These are phyloP conservation scores for Penicillium sp. DNA, from an alignment of 2,329 filamentous ascomycete species.

Conservation along the genomic window DNA sequence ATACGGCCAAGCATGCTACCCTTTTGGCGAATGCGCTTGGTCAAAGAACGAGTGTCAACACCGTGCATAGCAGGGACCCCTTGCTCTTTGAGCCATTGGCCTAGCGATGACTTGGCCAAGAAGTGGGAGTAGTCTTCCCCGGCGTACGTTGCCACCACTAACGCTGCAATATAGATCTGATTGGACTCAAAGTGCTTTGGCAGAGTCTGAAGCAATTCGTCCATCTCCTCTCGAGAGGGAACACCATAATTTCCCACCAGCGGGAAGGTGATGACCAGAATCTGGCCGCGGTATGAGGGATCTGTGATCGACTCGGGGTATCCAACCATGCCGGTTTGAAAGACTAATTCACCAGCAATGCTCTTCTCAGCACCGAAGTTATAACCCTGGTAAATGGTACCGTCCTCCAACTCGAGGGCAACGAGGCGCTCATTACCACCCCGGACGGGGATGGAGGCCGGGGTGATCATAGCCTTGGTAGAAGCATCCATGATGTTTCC, in stretches of 20 bases:
- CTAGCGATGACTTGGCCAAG: slow-evolving; percentile 82
- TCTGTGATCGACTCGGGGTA: slow-evolving; percentile 94
- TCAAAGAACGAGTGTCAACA: slow-evolving; percentile 87
- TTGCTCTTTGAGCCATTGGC: slow-evolving; percentile 94
- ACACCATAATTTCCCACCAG: slow-evolving; percentile 97
- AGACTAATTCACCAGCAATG: slow-evolving; percentile 93
- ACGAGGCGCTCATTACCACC: slow-evolving; percentile 56
- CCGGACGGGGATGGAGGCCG: slow-evolving; percentile 57
- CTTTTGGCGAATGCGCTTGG: slow-evolving; percentile 87
- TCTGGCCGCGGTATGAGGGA: slow-evolving; percentile 84
- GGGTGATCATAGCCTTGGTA: slow-evolving; percentile 43
- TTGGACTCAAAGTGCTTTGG: slow-evolving; percentile 90
- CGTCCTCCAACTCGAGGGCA: slow-evolving; percentile 89
- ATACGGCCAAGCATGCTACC: slow-evolving; percentile 95
- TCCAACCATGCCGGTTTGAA: slow-evolving; percentile 98
- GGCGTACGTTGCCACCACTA: slow-evolving; percentile 84
- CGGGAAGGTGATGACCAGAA: slow-evolving; percentile 93
- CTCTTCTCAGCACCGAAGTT: slow-evolving; percentile 96
- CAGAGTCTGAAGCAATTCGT: slow-evolving; percentile 76
- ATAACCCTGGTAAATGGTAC: slow-evolving; percentile 83
- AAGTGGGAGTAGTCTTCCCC: slow-evolving; percentile 95
- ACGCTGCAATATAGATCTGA: slow-evolving; percentile 87
- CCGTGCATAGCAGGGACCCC: slow-evolving; percentile 90
- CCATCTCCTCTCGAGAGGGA: slow-evolving; percentile 75
- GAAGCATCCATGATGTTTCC: slow-evolving; percentile 26